These are phyloP conservation scores for Eucalyptus dawsonii DNA, from an alignment of 345 rosid species.

Conservation along the genomic window DNA sequence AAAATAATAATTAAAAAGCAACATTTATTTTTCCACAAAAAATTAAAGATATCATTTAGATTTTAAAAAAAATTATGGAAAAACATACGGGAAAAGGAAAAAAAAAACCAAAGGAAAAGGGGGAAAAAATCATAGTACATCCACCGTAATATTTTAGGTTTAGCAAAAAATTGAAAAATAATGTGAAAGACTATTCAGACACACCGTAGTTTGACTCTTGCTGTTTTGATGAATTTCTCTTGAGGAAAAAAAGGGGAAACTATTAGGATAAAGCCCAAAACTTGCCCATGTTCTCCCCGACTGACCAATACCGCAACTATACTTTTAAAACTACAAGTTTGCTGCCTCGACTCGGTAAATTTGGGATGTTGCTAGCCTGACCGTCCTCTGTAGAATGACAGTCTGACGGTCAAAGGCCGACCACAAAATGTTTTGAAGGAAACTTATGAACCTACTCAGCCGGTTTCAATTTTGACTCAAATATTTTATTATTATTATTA, in stretches of 20 bases:
- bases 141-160: background rate
- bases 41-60: background rate
- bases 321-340: background rate
- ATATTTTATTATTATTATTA: rapidly evolving
- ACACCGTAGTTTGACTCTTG: background rate
- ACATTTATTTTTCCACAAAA: background rate
- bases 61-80: background rate
- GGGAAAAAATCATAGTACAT: background rate
- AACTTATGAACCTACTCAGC: too few relatives aligned
- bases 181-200: background rate
- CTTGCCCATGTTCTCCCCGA: background rate
- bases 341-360: background rate
- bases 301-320: background rate
- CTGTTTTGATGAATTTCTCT: background rate
- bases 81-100: background rate
- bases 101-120: background rate
- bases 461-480: too few relatives aligned
- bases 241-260: background rate
- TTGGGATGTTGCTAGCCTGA: background rate
- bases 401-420: too few relatives aligned
- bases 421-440: too few relatives aligned
- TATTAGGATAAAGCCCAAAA: background rate
- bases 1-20: background rate
- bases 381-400: too few relatives aligned
- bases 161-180: background rate